Evolutionary conservation across 1,284 basidiomycete species (phyloP).

Genomic region (Wallemia mellicola): DNA sequence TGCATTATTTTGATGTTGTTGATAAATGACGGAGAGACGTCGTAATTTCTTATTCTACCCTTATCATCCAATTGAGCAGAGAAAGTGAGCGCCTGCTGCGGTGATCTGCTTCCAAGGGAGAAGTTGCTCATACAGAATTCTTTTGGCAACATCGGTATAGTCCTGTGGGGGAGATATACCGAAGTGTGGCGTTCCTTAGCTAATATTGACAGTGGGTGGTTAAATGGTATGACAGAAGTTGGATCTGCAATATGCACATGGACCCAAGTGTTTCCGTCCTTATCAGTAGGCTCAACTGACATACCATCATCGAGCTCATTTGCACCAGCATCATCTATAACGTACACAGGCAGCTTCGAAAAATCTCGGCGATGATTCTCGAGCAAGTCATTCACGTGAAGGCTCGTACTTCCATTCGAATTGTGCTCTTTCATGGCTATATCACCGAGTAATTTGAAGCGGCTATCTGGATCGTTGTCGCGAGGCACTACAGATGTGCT

Average conservation of each 20-base stretch:
- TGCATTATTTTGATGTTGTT: constrained; percentile 32
- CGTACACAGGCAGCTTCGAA: constrained; percentile 46
- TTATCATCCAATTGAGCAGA: constrained; percentile 34
- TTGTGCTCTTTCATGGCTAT: not conserved
- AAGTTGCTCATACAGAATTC: constrained; percentile 20
- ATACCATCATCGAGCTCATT: constrained; percentile 84
- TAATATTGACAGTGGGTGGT: constrained; percentile 26
- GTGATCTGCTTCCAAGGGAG: constrained; percentile 26
- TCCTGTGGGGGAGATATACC: constrained; percentile 32
- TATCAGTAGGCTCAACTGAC: constrained; percentile 33
- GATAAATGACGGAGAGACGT: constrained; percentile 38
- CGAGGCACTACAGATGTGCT: constrained; percentile 10
- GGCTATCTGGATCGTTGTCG: constrained; percentile 6
- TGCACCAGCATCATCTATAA: constrained; percentile 57
- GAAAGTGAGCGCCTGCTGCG: constrained; percentile 41
- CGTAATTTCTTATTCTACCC: constrained; percentile 39
- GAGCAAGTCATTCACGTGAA: constrained; percentile 8
- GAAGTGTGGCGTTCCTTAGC: constrained; percentile 27
- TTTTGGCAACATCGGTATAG: constrained; percentile 36
- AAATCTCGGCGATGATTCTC: constrained; percentile 56
- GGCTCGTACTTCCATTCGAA: not conserved
- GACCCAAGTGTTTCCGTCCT: constrained; percentile 39
- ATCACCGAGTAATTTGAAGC: constrained; percentile 14
- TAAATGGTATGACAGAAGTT: constrained; percentile 41
- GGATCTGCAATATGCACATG: constrained; percentile 89